Evolutionary conservation across 1,139 yeast genomes (phyloP), one percentile per base, ranked within the genome.

Genomic region (Candida pseudoviswanathii): DNA sequence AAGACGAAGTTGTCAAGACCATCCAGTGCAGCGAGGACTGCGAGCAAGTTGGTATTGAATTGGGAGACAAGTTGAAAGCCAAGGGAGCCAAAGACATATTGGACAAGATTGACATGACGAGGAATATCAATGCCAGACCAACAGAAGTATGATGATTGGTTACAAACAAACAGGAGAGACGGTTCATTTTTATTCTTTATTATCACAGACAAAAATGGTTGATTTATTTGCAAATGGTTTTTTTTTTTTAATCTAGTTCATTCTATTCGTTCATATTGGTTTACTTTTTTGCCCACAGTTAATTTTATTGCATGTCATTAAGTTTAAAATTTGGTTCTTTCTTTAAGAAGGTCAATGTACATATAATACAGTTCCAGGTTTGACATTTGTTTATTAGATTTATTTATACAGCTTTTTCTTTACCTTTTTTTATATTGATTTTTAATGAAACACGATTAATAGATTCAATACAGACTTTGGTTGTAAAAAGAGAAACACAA

Each of bases 81-180:
- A 78, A 80, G 54, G 99, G 99, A 41, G 99, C 96, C 16, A 89
- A 86, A 65, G 75, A 71, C 49, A 94, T 94, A 45, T 77, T 94
- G 57, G 96, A 90, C 60, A 84, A 76, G 55, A 89, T 94, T 55
- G 89, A 90, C 62, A 52, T 54, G 55, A 54, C 54, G 21, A 53
- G 58, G 43, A 53, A 54, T 45, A 54, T 54, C 36, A 54, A 54
- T 48, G 58, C 55, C 38, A 51, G 52, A 50, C 58, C 58, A 45
- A 54, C 55, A n/a, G 58, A 54, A 42, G 56, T 54, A 24, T 48
- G 31, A 32, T 5, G 16, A 2, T 3, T 4, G 22, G 10, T 6
- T 5, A 31, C 11, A 4, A 2, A n/a, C 16, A 11, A 5, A 33
- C 11, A 9, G 16, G 37, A 3, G 16, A n/a, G 24, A 33, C 24